Evolutionary conservation across 2,329 filamentous ascomycete species (phyloP), one percentile per base, ranked within the genome.

Genomic region (Fusarium sarcochroum): DNA sequence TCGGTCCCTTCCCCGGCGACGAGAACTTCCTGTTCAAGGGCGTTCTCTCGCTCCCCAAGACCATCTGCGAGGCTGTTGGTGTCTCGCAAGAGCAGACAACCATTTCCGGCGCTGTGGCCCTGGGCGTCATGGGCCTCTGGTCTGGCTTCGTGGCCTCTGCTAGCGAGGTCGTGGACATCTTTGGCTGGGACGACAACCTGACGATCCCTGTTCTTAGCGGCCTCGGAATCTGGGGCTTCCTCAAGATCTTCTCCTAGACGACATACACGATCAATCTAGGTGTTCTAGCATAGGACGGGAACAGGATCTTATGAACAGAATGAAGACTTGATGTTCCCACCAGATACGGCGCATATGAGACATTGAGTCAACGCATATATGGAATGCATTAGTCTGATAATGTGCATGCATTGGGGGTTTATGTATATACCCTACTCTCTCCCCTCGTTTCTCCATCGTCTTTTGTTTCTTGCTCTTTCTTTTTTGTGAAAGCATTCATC

Each of bases 131-230:
- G 88, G 93, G 93, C 76, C 69, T 97, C 38, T 93, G 92, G 82
- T 94, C 94, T 8, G 96, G 96, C n/a, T 80, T 98, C 42, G 89
- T 95, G 53, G 96, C 94, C 41, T 93, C 94, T 58, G 90, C 90
- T 44, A 98, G 94, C 75, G 96, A 99, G 80, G 91, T 95, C 17
- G 86, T 97, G 45, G 94, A 99, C 80, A 76, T 98, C 1, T 98
- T 94, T 77, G 93, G 94, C 47, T 94, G 93, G 92, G 96, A 99
- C 76, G 96, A 99, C 81, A 99, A 99, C 80, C 84, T 99, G 73
- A 98, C 95, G 49, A 99, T 99, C 79, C 96, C 96, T 3, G 89
- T 97, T 25, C 84, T 99, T 49, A 97, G 93, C 76, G 94, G 94
- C 23, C 81, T 93, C 45, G 94, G 94, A 8, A 89, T 99, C 64